A percentile compares a stretch with the other conserved stretches of the same genome.
phyloP scores from a whole-genome alignment of 2,329 filamentous ascomycete genomes.

The Pseudonectria buxi region DNA sequence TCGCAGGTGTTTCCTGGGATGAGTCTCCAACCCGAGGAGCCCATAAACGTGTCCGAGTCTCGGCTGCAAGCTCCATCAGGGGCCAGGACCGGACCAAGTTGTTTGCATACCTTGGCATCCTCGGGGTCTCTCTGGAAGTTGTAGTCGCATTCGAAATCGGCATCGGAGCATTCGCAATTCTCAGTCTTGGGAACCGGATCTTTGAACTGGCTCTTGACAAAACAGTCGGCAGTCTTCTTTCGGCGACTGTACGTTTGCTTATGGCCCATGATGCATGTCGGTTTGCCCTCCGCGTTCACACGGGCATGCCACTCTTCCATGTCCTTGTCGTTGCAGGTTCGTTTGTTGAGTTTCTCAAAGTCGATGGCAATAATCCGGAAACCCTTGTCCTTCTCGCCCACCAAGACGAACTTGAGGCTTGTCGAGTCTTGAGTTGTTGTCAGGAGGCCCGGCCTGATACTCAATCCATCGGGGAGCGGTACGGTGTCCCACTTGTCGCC shows the following conservation, averaged over 20 bases:
- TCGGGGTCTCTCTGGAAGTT: conserved; percentile 66
- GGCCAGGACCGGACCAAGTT: conserved; percentile 52
- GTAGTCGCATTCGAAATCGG: conserved; percentile 94
- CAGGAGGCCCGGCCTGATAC: conserved; percentile 64
- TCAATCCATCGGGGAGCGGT: conserved; percentile 59
- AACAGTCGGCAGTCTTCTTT: conserved; percentile 84
- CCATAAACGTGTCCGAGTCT: conserved; percentile 63
- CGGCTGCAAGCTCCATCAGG: conserved; percentile 69
- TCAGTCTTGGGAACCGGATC: conserved; percentile 65
- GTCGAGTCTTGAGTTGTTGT: conserved; percentile 92
- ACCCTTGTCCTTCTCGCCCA: conserved; percentile 53
- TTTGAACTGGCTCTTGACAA: conserved; percentile 79
- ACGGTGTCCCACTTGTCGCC: conserved; percentile 74
- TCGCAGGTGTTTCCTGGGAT: conserved; percentile 79
- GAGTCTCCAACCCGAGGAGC: conserved; percentile 82
- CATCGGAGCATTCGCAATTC: conserved; percentile 71
- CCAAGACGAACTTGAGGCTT: conserved; percentile 80
- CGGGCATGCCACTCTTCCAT: conserved; percentile 88
- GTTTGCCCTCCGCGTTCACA: conserved; percentile 68
- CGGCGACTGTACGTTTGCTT: conserved; percentile 80
- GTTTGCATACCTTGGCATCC: conserved; percentile 63
- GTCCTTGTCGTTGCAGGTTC: conserved; percentile 68
- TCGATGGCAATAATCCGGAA: conserved; percentile 70
- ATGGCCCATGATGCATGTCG: conserved; percentile 92
- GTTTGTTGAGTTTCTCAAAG: conserved; percentile 74